Conservation (phyloP, 768 basidiomycete genomes). For the Coprinopsis strossmayeri region DNA sequence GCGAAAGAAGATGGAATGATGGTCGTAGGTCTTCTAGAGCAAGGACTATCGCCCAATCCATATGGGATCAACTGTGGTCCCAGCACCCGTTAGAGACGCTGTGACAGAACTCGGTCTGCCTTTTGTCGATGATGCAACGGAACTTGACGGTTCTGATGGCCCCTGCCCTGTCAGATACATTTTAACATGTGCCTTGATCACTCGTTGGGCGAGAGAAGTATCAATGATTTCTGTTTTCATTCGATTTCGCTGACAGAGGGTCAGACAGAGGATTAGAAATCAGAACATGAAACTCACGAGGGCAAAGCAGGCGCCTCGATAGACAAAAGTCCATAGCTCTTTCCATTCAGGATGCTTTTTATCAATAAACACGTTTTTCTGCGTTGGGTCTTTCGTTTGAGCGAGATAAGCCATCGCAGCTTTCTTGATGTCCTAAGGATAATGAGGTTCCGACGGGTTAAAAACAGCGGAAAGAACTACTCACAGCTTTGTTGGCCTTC, state of each 20-base stretch:
- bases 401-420: constrained; percentile 33
- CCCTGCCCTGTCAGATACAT: constrained; percentile 39
- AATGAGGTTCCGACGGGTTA: constrained; percentile 1
- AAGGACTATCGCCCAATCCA: background rate
- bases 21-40: too few species aligned
- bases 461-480: background rate
- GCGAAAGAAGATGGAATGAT: too few species aligned
- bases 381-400: constrained; percentile 30
- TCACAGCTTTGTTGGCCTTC: constrained; percentile 58
- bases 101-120: background rate
- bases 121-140: background rate
- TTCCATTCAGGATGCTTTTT: constrained; percentile 48
- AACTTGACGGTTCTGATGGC: background rate
- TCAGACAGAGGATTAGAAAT: constrained; percentile 4
- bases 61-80: background rate
- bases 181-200: constrained; percentile 35
- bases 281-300: constrained; percentile 27
- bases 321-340: constrained; percentile 39
- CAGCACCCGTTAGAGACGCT: background rate
- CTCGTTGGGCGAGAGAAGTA: constrained; percentile 25
- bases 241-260: constrained; percentile 29
- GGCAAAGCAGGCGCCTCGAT: constrained; percentile 45
- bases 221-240: constrained; percentile 34
- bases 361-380: constrained; percentile 20
- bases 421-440: constrained; percentile 37